These are phyloP conservation scores for Tetrapyrgos nigripes DNA, from an alignment of 1,284 basidiomycete genomes.

Conservation along the genomic window DNA sequence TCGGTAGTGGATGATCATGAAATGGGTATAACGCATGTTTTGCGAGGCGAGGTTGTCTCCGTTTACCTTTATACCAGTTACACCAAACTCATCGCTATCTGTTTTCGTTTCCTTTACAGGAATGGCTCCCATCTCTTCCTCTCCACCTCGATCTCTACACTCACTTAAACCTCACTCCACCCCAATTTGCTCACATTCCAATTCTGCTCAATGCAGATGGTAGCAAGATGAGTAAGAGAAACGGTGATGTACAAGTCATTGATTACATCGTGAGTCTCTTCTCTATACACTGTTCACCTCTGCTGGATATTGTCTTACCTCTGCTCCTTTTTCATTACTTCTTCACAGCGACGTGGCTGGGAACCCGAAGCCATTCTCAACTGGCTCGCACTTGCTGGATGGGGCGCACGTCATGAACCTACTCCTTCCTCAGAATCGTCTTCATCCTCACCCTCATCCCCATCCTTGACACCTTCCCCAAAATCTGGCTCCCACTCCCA, in stretches of 20 bases:
- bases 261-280: constrained; percentile 77
- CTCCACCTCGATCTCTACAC: constrained; percentile 92
- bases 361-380: constrained; percentile 92
- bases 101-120: constrained; percentile 49
- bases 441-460: constrained; percentile 24
- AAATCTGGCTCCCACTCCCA: constrained; percentile 11
- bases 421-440: constrained; percentile 22
- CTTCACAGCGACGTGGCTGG: constrained; percentile 74
- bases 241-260: constrained; percentile 87
- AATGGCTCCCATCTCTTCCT: constrained; percentile 97
- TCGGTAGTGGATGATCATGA: constrained; percentile 95
- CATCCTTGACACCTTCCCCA: background rate
- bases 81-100: too few relatives aligned
- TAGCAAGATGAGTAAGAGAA: constrained; percentile 93
- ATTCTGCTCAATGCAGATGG: constrained; percentile 92
- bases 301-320: background rate
- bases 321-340: background rate
- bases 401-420: constrained; percentile 66
- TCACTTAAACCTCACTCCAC: constrained; percentile 75
- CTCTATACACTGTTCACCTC: constrained; percentile 34
- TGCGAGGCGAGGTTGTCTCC: constrained; percentile 83
- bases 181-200: constrained; percentile 91
- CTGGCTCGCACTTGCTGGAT: constrained; percentile 93
- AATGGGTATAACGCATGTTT: constrained; percentile 96
- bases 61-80: background rate